Base-by-base conservation (phyloP, 1,284 basidiomycete genomes). In the Austropuccinia psidii region DNA sequence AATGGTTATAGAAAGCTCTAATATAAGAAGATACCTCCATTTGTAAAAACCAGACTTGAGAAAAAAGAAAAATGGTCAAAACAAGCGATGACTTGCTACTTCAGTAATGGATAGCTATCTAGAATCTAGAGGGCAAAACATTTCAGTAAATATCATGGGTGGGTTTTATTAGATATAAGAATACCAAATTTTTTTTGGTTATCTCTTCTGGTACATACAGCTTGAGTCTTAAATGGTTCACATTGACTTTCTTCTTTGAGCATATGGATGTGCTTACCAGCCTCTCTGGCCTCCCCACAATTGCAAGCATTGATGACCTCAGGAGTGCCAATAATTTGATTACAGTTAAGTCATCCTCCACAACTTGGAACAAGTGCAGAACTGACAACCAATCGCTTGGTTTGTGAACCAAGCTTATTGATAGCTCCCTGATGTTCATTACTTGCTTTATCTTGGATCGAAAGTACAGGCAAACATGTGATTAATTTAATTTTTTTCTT, bases 261-360 rank as follows among this genome's bases (percentile, higher is more conserved):
- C 78, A 94, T 89, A 72, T 87, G 85, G 0, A 92, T 86, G 81
- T 96, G 92, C 67, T 91, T 85, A 52, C 89, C 92, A 17, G 95
- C 96, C 82, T 97, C 90, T 74, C 86, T 86, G 1, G 96, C 96
- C 82, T 98, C 94, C 2, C 96, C 96, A 13, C 86, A 86, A 83
- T 98, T 98, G 57, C 92, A 85, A n/a, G 91, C 93, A 80, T 89
- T 91, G 75, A 96, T 86, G 13, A 93, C 88, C 49, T 92, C 86
- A 13, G 86, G 87, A 2, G 91, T 50, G 33, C 33, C 37, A 17
- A 19, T 24, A 7, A 31, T 52, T 13, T 41, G 33, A 33, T 66
- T 66, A 33, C 49, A 66, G 39, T 66, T 66, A n/a, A 66, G 17
- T 7, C 64, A 43, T 37, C 24, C 64, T 31, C 64, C 64, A 5